Conservation (phyloP, 495 filamentous ascomycete genomes). For the Pseudomonodictys pantanalensis region DNA sequence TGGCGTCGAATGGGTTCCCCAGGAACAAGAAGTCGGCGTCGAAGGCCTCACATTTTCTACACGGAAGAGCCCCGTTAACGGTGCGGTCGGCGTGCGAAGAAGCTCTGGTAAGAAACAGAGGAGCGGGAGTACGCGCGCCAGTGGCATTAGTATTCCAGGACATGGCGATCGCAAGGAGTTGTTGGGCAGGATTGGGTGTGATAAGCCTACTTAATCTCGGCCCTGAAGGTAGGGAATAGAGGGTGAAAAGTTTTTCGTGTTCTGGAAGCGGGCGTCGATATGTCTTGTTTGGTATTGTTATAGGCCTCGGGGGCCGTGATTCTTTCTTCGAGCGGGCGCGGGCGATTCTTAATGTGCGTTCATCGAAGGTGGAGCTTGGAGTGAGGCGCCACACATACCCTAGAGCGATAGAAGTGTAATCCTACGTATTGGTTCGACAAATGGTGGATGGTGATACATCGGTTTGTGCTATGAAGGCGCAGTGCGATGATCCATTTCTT, state of each 20-base stretch:
- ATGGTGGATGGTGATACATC: too few relatives aligned
- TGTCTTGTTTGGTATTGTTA: too few relatives aligned
- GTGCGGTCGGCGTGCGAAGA: background rate
- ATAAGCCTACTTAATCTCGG: conserved; percentile 34
- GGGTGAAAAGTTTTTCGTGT: too few relatives aligned
- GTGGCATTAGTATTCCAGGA: conserved; percentile 38
- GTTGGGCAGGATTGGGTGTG: conserved; percentile 40
- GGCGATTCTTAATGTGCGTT: background rate
- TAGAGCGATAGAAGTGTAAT: conserved; percentile 23
- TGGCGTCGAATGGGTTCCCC: conserved; percentile 42
- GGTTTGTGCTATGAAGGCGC: background rate
- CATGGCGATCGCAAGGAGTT: conserved; percentile 42
- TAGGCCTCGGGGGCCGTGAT: background rate
- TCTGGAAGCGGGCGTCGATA: too few relatives aligned
- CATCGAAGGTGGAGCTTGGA: background rate
- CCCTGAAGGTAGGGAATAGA: too few relatives aligned
- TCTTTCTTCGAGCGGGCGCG: background rate
- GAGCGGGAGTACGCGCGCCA: conserved; percentile 17
- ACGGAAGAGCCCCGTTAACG: conserved; percentile 18
- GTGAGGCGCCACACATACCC: conserved; percentile 18
- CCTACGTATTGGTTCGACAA: background rate
- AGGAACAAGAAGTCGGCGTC: conserved; percentile 66
- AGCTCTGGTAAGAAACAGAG: conserved; percentile 9
- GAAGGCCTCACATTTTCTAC: conserved; percentile 42
- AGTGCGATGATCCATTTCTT: background rate